Conservation (phyloP, 2,329 filamentous ascomycete genomes). For the Colletotrichum gigasporum region DNA sequence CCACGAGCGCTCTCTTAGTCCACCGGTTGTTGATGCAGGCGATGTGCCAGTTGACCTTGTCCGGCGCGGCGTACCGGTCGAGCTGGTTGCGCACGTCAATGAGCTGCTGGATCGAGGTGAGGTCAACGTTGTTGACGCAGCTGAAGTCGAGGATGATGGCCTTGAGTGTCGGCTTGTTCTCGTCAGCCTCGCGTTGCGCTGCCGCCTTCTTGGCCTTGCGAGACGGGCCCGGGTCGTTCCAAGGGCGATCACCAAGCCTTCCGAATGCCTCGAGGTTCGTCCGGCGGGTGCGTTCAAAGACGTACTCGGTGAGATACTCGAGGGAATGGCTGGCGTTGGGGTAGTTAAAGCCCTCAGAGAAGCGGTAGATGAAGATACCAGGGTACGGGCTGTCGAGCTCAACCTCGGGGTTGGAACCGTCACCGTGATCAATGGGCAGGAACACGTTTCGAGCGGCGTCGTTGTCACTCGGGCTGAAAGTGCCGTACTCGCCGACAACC, state of each 20-base stretch:
- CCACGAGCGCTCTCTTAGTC: conserved; percentile 89
- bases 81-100: conserved; percentile 96
- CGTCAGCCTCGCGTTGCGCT: conserved; percentile 48
- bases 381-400: conserved; percentile 85
- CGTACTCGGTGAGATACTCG: conserved; percentile 76
- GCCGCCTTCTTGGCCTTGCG: conserved; percentile 54
- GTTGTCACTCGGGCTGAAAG: conserved; percentile 56
- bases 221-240: conserved; percentile 90
- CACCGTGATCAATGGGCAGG: conserved; percentile 85
- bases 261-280: conserved; percentile 76
- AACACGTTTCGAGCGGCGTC: conserved; percentile 79
- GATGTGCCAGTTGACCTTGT: conserved; percentile 93
- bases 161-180: conserved; percentile 74
- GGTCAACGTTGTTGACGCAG: conserved; percentile 91
- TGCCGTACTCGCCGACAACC: conserved; percentile 63
- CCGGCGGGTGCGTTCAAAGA: conserved; percentile 77
- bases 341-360: conserved; percentile 95
- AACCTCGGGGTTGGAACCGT: conserved; percentile 89
- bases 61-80: conserved; percentile 82
- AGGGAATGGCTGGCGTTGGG: conserved; percentile 91
- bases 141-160: conserved; percentile 96
- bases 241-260: conserved; percentile 81
- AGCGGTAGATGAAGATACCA: conserved; percentile 95
- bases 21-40: conserved; percentile 93
- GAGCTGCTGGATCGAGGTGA: conserved; percentile 90